Percentiles rank a stretch among this genome's conserved stretches.
Conservation (phyloP, 192 early-diverging fungal species). For the Coemansia sp. region DNA sequence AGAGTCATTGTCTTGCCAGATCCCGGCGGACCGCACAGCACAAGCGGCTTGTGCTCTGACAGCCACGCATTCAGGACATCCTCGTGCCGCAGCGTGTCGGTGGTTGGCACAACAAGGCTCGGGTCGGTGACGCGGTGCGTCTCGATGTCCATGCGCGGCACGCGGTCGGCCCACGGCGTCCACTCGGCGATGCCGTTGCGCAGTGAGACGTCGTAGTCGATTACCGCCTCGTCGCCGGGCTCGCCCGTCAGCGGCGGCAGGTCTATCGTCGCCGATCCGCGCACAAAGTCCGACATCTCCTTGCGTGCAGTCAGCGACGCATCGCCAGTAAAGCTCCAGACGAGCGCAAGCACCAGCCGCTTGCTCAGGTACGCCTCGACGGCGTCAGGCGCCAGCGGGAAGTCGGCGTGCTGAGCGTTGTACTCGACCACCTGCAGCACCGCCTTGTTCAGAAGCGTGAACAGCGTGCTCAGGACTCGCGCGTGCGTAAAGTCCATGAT, state of each 20-base stretch:
- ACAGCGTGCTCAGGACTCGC: slow-evolving; percentile 82
- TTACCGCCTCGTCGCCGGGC: slow-evolving; percentile 56
- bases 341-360: slow-evolving; percentile 75
- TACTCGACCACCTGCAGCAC: slow-evolving; percentile 84
- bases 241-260: slow-evolving; percentile 58
- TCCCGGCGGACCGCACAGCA: slow-evolving; percentile 98
- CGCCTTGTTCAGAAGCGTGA: slow-evolving; percentile 88
- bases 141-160: slow-evolving; percentile 95
- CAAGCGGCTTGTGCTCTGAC: slow-evolving; percentile 89
- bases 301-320: slow-evolving; percentile 69
- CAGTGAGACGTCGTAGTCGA: slow-evolving; percentile 90
- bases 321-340: slow-evolving; percentile 98
- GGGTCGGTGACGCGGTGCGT: slow-evolving; percentile 86
- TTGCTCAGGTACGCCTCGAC: slow-evolving; percentile 79
- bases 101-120: slow-evolving; percentile 95
- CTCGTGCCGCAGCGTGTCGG: slow-evolving; percentile 98
- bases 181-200: slow-evolving; percentile 72
- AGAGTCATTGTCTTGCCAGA: slow-evolving; percentile 99
- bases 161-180: slow-evolving; percentile 85
- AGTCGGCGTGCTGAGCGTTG: slow-evolving; percentile 90
- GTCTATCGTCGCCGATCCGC: slow-evolving; percentile 70
- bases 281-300: slow-evolving; percentile 80
- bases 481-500: slow-evolving; percentile 97
- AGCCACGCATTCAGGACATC: slow-evolving; percentile 94
- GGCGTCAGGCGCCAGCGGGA: slow-evolving; percentile 81